Percentiles rank a stretch among this genome's conserved stretches.
Evolutionary conservation across 352 stramenopile species (phyloP).

Genomic region (Pythium myriotylum): DNA sequence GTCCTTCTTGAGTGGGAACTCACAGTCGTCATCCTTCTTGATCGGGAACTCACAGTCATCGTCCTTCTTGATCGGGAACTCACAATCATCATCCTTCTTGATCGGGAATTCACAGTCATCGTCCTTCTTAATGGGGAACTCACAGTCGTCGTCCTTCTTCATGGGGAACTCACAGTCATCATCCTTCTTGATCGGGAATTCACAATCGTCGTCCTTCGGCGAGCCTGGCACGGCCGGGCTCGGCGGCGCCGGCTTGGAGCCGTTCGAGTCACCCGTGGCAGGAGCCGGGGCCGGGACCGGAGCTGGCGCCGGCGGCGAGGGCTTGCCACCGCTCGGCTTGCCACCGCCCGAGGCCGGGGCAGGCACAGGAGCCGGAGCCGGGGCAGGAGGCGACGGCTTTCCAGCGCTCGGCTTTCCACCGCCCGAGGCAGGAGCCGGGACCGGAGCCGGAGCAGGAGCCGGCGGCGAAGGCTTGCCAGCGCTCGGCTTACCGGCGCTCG

Average conservation of each 20-base stretch:
- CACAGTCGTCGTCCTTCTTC: slow-evolving; percentile 26
- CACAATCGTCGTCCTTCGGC: slow-evolving; percentile 22
- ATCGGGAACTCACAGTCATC: slow-evolving; percentile 25
- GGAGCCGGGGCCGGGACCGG: slow-evolving; percentile 1
- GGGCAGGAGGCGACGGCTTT: slow-evolving; percentile 11
- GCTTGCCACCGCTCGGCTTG: slow-evolving; percentile 7
- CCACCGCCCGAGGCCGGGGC: slow-evolving; percentile 8
- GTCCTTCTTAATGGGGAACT: slow-evolving; percentile 22
- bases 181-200: slow-evolving; percentile 26
- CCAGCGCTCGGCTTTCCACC: slow-evolving; percentile 6
- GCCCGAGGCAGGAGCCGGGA: background rate
- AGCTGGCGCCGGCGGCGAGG: slow-evolving; percentile 1
- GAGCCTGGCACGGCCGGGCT: slow-evolving; percentile 12
- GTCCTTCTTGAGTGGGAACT: slow-evolving; percentile 23
- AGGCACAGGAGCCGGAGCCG: slow-evolving; percentile 4
- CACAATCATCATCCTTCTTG: slow-evolving; percentile 22
- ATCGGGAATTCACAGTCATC: slow-evolving; percentile 30
- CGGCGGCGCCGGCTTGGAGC: slow-evolving; percentile 4
- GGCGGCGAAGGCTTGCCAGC: slow-evolving; percentile 10
- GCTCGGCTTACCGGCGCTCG: slow-evolving; percentile 6
- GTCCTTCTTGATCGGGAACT: slow-evolving; percentile 21
- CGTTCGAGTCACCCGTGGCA: slow-evolving; percentile 1
- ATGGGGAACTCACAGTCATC: slow-evolving; percentile 26
- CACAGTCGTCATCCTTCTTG: slow-evolving; percentile 21
- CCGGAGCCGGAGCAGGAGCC: slow-evolving; percentile 9